phyloP scores from a whole-genome alignment of 2,329 filamentous ascomycete species.

The Botryotinia calthae region DNA sequence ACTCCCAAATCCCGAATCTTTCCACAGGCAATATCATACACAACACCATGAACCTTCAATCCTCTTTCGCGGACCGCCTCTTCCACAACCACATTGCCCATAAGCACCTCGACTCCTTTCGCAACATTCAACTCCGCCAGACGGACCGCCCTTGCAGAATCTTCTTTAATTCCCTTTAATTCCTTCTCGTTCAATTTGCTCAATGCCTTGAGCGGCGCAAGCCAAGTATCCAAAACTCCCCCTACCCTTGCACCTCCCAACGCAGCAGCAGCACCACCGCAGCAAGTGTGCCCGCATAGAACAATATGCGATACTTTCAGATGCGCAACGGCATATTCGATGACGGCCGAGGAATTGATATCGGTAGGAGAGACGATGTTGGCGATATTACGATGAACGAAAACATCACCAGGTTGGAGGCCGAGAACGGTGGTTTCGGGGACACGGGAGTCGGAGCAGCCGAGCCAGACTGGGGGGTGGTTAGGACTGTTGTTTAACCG shows the following conservation, averaged over 20 bases:
- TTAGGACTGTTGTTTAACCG: slow-evolving; percentile 16
- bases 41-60: slow-evolving; percentile 71
- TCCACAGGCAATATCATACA: slow-evolving; percentile 63
- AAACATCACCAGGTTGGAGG: slow-evolving; percentile 78
- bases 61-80: slow-evolving; percentile 69
- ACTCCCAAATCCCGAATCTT: slow-evolving; percentile 49
- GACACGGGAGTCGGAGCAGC: slow-evolving; percentile 81
- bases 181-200: slow-evolving; percentile 51
- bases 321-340: slow-evolving; percentile 74
- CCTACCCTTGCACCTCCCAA: slow-evolving; percentile 48
- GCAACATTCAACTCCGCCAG: slow-evolving; percentile 77
- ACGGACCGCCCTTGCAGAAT: slow-evolving; percentile 53
- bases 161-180: slow-evolving; percentile 53
- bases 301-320: slow-evolving; percentile 70
- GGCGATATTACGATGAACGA: slow-evolving; percentile 88
- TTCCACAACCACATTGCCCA: slow-evolving; percentile 66
- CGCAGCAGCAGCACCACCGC: slow-evolving; percentile 64
- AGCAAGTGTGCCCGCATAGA: slow-evolving; percentile 66
- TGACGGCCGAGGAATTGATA: slow-evolving; percentile 70
- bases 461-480: slow-evolving; percentile 65
- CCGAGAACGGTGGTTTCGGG: slow-evolving; percentile 80
- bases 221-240: slow-evolving; percentile 55
- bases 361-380: slow-evolving; percentile 76
- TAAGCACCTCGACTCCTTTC: slow-evolving; percentile 63
- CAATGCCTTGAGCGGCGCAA: slow-evolving; percentile 50